Evolutionary conservation across 1,284 basidiomycete species (phyloP).

Genomic region (Phenoliferia sp.): DNA sequence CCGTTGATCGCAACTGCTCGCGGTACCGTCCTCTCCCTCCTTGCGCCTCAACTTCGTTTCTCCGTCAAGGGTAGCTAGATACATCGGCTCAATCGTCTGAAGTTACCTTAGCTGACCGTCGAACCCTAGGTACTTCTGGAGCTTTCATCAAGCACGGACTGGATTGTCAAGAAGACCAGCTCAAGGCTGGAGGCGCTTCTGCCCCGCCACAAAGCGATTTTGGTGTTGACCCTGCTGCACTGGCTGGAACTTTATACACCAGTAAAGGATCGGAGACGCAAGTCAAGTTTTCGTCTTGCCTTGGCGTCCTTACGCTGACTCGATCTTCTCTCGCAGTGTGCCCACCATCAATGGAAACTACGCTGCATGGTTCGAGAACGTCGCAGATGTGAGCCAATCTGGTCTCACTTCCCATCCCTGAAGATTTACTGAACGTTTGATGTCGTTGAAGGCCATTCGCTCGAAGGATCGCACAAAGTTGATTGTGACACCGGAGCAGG

Average conservation of each 20-base stretch:
- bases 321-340: not conserved
- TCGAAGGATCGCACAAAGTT: conserved; percentile 48
- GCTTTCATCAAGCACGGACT: conserved; percentile 69
- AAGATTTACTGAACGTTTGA: not conserved
- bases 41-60: conserved; percentile 61
- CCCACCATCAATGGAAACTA: conserved; percentile 15
- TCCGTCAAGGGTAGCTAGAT: conserved; percentile 49
- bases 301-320: not conserved
- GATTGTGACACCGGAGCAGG: conserved; percentile 65
- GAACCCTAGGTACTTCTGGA: conserved; percentile 58
- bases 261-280: not conserved
- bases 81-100: conserved; percentile 37
- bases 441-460: conserved; percentile 49
- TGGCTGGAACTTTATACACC: conserved; percentile 24
- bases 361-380: conserved; percentile 29
- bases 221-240: conserved; percentile 55
- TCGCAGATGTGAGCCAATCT: conserved; percentile 22
- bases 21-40: conserved; percentile 63
- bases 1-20: conserved; percentile 65
- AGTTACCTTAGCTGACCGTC: not conserved
- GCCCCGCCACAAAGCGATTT: conserved; percentile 48
- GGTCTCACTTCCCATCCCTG: not conserved
- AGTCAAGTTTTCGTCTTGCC: not conserved
- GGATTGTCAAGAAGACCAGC: conserved; percentile 67
- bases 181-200: conserved; percentile 33